Conservation (phyloP, 306 rosid genomes). For the Biancaea sappan region DNA sequence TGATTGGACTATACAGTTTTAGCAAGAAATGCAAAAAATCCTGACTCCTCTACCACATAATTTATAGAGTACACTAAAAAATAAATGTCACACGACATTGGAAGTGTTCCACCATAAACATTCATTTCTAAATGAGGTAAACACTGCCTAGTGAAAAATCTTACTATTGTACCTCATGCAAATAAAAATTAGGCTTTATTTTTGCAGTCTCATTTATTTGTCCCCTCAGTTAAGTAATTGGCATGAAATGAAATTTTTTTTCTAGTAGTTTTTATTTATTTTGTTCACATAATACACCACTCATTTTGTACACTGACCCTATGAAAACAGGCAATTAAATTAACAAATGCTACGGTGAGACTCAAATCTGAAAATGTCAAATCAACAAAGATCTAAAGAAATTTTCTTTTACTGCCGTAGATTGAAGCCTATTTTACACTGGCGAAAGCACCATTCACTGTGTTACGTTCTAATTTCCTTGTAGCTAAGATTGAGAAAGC, state of each 20-base stretch:
- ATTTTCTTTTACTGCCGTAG: neutral
- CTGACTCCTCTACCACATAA: no score
- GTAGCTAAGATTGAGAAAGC: neutral
- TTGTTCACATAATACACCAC: neutral
- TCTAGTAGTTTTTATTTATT: neutral
- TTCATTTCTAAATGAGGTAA: no score
- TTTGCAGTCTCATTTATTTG: neutral
- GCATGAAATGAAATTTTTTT: neutral
- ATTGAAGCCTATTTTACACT: neutral
- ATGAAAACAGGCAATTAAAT: neutral
- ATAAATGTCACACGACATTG: no score
- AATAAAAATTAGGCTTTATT: neutral
- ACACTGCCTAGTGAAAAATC: no score
- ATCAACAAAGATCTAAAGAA: neutral
- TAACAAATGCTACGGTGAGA: neutral
- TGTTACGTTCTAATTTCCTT: slow-evolving; percentile 5
- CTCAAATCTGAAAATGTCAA: neutral
- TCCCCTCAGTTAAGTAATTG: neutral
- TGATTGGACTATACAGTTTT: no score
- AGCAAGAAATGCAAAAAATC: no score
- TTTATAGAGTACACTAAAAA: no score
- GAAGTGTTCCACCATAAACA: no score
- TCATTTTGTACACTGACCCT: neutral
- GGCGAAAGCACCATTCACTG: neutral
- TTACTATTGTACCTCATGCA: no score